Conservation (phyloP, 31 red algal genomes). For the Asparagopsis taxiformis region DNA sequence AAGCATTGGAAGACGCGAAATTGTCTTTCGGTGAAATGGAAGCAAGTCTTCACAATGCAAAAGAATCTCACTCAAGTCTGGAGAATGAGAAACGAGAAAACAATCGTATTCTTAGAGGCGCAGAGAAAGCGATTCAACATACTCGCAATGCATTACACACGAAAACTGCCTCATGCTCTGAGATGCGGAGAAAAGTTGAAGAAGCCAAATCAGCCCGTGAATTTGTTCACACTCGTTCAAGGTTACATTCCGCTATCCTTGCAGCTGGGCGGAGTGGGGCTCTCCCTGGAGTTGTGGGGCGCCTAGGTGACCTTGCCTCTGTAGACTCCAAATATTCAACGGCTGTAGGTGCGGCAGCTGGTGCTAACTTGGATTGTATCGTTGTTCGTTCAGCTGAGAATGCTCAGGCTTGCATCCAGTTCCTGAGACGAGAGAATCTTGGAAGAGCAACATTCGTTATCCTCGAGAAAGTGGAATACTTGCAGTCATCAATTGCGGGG, state of each 20-base stretch:
- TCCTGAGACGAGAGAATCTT: constrained; percentile 62
- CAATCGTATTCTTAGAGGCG: background rate
- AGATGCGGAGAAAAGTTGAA: constrained; percentile 27
- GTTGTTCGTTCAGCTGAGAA: constrained; percentile 78
- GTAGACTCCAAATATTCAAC: constrained; percentile 45
- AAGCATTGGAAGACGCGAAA: constrained; percentile 9
- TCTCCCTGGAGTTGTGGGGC: constrained; percentile 65
- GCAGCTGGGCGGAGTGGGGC: constrained; percentile 30
- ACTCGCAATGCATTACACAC: background rate
- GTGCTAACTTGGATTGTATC: constrained; percentile 68
- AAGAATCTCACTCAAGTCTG: constrained; percentile 10
- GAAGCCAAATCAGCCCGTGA: constrained; percentile 50
- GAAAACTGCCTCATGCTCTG: constrained; percentile 10
- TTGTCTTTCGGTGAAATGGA: constrained; percentile 19
- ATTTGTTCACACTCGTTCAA: constrained; percentile 31
- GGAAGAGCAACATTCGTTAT: constrained; percentile 92
- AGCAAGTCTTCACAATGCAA: background rate
- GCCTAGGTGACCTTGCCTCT: constrained; percentile 73
- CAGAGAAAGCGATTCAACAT: constrained; percentile 2
- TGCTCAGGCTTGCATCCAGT: constrained; percentile 87
- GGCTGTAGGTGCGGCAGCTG: constrained; percentile 77
- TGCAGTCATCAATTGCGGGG: constrained; percentile 28
- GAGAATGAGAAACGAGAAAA: constrained; percentile 18
- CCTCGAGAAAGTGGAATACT: constrained; percentile 79
- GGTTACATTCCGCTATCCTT: constrained; percentile 39